These are phyloP conservation scores for Cardamine resedifolia DNA, from an alignment of 345 rosid genomes.

Conservation along the genomic window DNA sequence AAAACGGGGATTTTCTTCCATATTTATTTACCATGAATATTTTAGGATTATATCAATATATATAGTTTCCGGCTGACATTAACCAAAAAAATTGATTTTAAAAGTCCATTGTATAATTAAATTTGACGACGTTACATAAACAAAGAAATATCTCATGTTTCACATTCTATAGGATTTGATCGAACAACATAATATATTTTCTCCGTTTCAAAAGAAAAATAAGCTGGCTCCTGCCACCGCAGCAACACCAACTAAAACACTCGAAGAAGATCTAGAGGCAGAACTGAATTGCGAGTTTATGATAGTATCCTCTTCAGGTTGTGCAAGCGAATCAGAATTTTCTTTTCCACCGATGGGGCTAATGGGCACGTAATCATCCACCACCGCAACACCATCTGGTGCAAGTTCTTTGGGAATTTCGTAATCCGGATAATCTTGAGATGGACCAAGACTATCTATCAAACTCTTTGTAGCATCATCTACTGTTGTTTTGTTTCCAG, in stretches of 20 bases:
- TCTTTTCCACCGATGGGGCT: not conserved
- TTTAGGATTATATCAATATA: not conserved
- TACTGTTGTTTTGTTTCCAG: constrained; percentile 4
- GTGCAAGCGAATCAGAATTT: constrained; percentile 3
- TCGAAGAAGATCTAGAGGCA: constrained; percentile 14
- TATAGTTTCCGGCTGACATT: not conserved
- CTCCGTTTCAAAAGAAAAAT: constrained; percentile 26
- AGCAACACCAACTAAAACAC: not conserved
- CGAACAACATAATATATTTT: not conserved
- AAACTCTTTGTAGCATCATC: constrained; percentile 14
- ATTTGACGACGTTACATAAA: constrained; percentile 3
- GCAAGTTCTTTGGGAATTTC: constrained; percentile 38
- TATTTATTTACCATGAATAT: too few species aligned
- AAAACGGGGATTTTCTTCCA: too few species aligned
- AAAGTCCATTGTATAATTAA: not conserved
- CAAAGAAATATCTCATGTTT: constrained; percentile 1
- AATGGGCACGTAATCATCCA: constrained; percentile 31
- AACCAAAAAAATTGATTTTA: not conserved
- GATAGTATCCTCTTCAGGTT: constrained; percentile 15
- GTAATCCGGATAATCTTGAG: constrained; percentile 40
- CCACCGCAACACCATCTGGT: constrained; percentile 31
- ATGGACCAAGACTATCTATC: constrained; percentile 38
- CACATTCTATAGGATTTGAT: constrained; percentile 4
- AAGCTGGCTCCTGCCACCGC: constrained; percentile 15
- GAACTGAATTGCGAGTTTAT: not conserved